Percentiles rank a stretch among this genome's conserved stretches.
Evolutionary conservation across 2,329 filamentous ascomycete species (phyloP).

Genomic region (Colletotrichum sp.): DNA sequence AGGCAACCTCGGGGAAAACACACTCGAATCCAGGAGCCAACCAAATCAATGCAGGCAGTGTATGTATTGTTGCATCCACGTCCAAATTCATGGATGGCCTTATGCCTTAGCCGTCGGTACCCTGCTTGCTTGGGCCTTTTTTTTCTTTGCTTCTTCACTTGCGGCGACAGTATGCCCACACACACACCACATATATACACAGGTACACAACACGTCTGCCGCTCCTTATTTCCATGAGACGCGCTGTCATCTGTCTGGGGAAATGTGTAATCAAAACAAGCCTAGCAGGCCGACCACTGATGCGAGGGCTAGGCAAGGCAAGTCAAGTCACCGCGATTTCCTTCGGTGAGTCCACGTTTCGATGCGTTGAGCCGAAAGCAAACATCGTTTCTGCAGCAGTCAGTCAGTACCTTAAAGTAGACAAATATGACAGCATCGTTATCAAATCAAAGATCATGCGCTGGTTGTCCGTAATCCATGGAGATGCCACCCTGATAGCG

Average conservation of each 20-base stretch:
- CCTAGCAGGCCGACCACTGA: neutral
- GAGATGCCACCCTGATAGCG: neutral
- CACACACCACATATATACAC: neutral
- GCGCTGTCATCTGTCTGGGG: neutral
- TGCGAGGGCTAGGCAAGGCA: neutral
- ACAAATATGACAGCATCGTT: neutral
- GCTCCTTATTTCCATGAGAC: conserved; percentile 1
- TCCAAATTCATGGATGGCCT: neutral
- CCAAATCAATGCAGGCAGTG: neutral
- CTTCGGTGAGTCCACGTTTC: neutral
- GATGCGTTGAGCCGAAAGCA: neutral
- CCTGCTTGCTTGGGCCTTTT: neutral
- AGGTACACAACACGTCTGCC: neutral
- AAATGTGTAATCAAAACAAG: conserved; percentile 1
- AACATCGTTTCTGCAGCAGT: neutral
- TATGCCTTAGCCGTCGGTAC: neutral
- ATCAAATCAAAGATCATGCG: neutral
- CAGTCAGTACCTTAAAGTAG: neutral
- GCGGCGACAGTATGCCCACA: neutral
- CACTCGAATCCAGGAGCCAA: neutral
- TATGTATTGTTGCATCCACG: neutral
- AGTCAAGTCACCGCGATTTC: neutral
- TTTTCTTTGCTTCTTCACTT: neutral
- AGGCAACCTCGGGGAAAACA: neutral
- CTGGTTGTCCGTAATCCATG: neutral